phyloP scores from a whole-genome alignment of 2,329 filamentous ascomycete genomes.

The Xylariaceae sp. region DNA sequence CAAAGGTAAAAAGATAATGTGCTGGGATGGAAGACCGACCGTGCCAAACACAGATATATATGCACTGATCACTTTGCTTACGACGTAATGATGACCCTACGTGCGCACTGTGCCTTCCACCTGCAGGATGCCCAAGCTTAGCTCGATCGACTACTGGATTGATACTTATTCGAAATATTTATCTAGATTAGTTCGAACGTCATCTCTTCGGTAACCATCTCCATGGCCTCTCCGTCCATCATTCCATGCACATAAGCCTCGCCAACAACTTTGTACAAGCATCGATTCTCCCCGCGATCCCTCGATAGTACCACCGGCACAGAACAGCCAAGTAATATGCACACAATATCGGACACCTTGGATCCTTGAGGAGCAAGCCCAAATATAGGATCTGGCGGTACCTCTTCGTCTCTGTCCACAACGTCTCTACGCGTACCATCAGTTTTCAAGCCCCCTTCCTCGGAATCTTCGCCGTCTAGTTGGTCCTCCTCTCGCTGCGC shows the following conservation, averaged over 20 bases:
- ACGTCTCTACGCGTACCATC: background rate
- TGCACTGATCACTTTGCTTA: no score
- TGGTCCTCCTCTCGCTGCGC: background rate
- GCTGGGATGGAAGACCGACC: no score
- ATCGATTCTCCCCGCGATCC: background rate
- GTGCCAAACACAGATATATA: no score
- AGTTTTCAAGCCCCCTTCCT: background rate
- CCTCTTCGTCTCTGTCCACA: background rate
- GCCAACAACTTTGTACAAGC: constrained; percentile 3
- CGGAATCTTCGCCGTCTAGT: background rate
- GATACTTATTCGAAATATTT: no score
- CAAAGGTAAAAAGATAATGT: no score
- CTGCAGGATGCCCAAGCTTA: no score
- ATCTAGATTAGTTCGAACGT: background rate
- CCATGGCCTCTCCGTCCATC: constrained; percentile 17
- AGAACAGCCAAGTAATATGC: constrained; percentile 12
- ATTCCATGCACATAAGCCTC: constrained; percentile 18
- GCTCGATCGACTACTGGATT: no score
- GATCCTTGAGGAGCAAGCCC: constrained; percentile 14
- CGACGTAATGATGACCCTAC: no score
- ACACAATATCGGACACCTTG: constrained; percentile 11
- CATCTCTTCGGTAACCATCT: background rate
- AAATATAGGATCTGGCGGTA: constrained; percentile 6
- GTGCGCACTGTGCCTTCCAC: no score
- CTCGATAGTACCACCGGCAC: constrained; percentile 11